Evolutionary conservation across 257 asterid species (phyloP).

Genomic region (Petunia axillaris): DNA sequence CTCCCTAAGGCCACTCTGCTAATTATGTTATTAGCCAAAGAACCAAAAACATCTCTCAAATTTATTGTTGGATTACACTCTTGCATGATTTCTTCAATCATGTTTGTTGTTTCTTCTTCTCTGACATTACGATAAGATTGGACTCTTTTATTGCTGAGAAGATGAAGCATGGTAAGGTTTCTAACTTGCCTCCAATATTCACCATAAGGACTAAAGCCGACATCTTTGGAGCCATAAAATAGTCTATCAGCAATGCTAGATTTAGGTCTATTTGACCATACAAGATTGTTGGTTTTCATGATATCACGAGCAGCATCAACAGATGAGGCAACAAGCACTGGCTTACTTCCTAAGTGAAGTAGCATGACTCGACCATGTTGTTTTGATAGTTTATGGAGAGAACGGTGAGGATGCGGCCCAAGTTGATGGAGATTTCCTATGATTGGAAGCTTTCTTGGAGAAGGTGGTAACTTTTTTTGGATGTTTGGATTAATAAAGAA

Average conservation of each 20-base stretch:
- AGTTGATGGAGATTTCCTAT: slow-evolving; percentile 64
- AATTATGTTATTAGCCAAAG: slow-evolving; percentile 14
- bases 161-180: slow-evolving; percentile 31
- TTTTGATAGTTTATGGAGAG: slow-evolving; percentile 43
- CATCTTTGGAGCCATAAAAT: slow-evolving; percentile 17
- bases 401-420: slow-evolving; percentile 39
- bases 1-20: slow-evolving; percentile 32
- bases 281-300: slow-evolving; percentile 42
- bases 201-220: slow-evolving; percentile 26
- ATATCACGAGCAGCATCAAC: slow-evolving; percentile 52
- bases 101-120: slow-evolving; percentile 30
- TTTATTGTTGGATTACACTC: background rate
- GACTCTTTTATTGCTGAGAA: slow-evolving; percentile 32
- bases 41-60: slow-evolving; percentile 7
- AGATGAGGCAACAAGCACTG: slow-evolving; percentile 50
- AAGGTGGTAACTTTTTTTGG: slow-evolving; percentile 38
- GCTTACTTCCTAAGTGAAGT: slow-evolving; percentile 50
- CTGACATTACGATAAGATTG: slow-evolving; percentile 21
- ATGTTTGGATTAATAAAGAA: too few relatives aligned
- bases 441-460: slow-evolving; percentile 57
- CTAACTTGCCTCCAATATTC: slow-evolving; percentile 47
- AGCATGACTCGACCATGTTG: slow-evolving; percentile 58
- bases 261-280: slow-evolving; percentile 27
- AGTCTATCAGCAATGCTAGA: background rate
- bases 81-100: slow-evolving; percentile 22